Conservation (phyloP, 345 rosid genomes). For the Hevea brasiliensis region DNA sequence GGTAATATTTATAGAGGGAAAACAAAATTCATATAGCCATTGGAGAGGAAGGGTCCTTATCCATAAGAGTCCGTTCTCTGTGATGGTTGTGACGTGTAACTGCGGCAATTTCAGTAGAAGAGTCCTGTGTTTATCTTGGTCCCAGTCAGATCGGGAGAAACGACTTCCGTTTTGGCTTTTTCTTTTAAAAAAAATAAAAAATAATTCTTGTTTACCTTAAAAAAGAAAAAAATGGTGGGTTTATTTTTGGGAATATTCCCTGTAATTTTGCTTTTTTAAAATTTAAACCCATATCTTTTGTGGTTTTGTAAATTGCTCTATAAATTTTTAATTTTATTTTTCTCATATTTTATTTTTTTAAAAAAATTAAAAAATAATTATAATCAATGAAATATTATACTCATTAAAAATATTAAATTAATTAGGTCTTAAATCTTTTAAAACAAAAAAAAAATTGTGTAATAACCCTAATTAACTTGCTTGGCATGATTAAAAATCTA, state of each 20-base stretch:
- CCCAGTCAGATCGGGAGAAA: background rate
- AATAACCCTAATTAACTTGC: too few relatives aligned
- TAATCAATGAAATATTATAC: too few relatives aligned
- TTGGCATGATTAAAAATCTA: too few relatives aligned
- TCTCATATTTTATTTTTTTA: too few relatives aligned
- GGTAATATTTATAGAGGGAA: too few relatives aligned
- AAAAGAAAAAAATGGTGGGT: background rate
- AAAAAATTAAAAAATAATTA: too few relatives aligned
- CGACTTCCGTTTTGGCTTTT: background rate
- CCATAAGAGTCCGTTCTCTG: background rate
- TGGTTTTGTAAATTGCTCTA: background rate
- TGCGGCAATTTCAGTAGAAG: background rate
- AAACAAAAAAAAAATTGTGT: too few relatives aligned
- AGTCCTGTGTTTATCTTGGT: conserved; percentile 16
- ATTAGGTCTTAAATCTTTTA: too few relatives aligned
- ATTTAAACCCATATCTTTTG: background rate
- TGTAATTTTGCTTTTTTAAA: background rate
- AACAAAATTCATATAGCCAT: background rate
- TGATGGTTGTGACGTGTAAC: conserved; percentile 11
- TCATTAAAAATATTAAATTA: too few relatives aligned
- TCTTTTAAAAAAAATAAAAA: too few relatives aligned
- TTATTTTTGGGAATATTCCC: conserved; percentile 9
- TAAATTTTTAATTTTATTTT: background rate
- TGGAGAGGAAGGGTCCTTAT: conserved; percentile 15
- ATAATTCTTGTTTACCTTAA: too few relatives aligned